Base-by-base conservation (phyloP, 768 basidiomycete genomes). In the Kwoniella dendrophila region DNA sequence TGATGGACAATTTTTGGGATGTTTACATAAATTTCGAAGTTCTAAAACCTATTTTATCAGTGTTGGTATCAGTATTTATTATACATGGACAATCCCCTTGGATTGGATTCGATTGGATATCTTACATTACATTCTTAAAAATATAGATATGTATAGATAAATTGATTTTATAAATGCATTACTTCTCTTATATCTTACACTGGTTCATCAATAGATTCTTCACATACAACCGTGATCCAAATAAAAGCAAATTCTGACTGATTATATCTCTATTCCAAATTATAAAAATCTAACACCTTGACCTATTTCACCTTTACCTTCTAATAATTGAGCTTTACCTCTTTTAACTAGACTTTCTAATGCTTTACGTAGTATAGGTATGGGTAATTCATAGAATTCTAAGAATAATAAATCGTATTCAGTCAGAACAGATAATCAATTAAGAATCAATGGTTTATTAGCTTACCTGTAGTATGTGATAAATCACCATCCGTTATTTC, bases 241-340 rank as follows among this genome's bases (percentile, higher is more conserved):
- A 20, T 38, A 18, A 38, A 38, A 8, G 36, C 36, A 38, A 8
- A 38, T 38, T 8, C 36, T 8, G 18, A 38, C 18, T 38, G 36
- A 38, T 8, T 38, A 38, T 38, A 38, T 38, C 36, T 18, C 36
- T 24, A 20, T 20, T 44, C 3, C n/a, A n/a, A 12, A 43, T 43
- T 47, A 80, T 24, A 80, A 70, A 26, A 81, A 81, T 67, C 81
- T 74, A 53, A 81, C 81, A 53, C 81, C 81, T 30, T 82, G 80
- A 0, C 81, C 80, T 1, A 66, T 63, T 24, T 74, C 81, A 1
- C 74, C 78, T 14, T 78, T 68, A 3, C 79, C 80, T 55, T 73
- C 76, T 64, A 82, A 73, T 14, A 81, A 66, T 64, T 81, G 80
- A 47, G 81, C 81, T 61, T 81, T 81, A 26, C 80, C 79, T 34